Percentiles rank a stretch among this genome's conserved stretches.
Evolutionary conservation across 345 rosid genomes (phyloP).

Genomic region (Aethionema arabicum): DNA sequence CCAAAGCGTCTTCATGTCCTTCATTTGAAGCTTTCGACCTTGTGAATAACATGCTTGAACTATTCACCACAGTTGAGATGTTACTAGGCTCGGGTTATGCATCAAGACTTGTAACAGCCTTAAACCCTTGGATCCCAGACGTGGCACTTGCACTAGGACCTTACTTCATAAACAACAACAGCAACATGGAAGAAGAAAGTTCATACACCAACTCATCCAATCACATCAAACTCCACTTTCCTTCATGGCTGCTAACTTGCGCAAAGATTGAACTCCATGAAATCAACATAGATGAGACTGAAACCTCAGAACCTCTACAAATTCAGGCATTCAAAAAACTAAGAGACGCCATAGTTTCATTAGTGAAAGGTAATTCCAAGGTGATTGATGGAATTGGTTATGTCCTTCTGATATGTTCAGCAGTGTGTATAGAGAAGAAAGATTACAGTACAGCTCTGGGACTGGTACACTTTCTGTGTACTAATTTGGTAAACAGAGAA

Average conservation of each 20-base stretch:
- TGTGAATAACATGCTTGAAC: slow-evolving; percentile 57
- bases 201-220: slow-evolving; percentile 37
- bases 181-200: slow-evolving; percentile 37
- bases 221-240: slow-evolving; percentile 48
- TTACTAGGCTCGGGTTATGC: slow-evolving; percentile 53
- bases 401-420: slow-evolving; percentile 49
- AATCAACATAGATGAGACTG: slow-evolving; percentile 46
- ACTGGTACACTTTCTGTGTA: slow-evolving; percentile 53
- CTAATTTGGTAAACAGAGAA: slow-evolving; percentile 54
- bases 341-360: slow-evolving; percentile 40
- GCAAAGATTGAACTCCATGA: slow-evolving; percentile 55
- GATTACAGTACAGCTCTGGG: slow-evolving; percentile 62
- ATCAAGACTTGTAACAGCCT: slow-evolving; percentile 50
- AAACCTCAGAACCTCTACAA: slow-evolving; percentile 33
- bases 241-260: slow-evolving; percentile 60
- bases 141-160: slow-evolving; percentile 73
- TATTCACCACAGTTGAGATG: slow-evolving; percentile 50
- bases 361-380: slow-evolving; percentile 44
- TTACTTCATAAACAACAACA: slow-evolving; percentile 39
- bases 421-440: slow-evolving; percentile 55
- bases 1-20: slow-evolving; percentile 49
- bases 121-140: slow-evolving; percentile 88
- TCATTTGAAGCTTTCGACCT: slow-evolving; percentile 56
- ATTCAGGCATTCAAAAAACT: slow-evolving; percentile 48
- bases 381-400: slow-evolving; percentile 69